Evolutionary conservation across 768 basidiomycete species (phyloP).

Genomic region (Atractiella rhizophila): DNA sequence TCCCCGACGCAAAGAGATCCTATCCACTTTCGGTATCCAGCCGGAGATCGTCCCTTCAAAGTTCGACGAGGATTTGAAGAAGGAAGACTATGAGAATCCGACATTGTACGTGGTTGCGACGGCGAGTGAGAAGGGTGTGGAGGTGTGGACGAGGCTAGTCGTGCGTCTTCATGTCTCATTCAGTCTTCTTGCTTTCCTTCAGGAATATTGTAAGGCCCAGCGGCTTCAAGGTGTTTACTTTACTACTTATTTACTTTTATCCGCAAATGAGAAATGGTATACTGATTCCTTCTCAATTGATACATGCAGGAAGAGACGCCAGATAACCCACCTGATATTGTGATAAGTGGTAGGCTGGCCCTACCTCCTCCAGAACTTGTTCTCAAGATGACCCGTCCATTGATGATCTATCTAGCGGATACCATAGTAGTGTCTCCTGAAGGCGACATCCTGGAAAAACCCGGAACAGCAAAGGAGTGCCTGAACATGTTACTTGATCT

Average conservation of each 20-base stretch:
- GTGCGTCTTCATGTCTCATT: slow-evolving; percentile 31
- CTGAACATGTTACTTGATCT: slow-evolving; percentile 63
- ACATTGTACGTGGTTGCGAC: slow-evolving; percentile 55
- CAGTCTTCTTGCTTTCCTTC: too few relatives aligned
- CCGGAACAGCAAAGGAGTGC: slow-evolving; percentile 49
- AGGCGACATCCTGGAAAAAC: slow-evolving; percentile 62
- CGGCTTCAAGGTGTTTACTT: background rate
- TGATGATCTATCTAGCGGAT: too few relatives aligned
- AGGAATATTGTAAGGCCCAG: too few relatives aligned
- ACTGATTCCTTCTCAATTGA: slow-evolving; percentile 1
- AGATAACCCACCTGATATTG: slow-evolving; percentile 50
- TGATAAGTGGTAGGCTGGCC: slow-evolving; percentile 36
- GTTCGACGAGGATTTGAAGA: slow-evolving; percentile 53
- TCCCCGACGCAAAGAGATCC: slow-evolving; percentile 13
- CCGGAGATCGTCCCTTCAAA: slow-evolving; percentile 49
- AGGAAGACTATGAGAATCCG: slow-evolving; percentile 40
- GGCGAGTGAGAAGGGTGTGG: slow-evolving; percentile 36
- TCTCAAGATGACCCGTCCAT: background rate
- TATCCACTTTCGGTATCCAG: slow-evolving; percentile 29
- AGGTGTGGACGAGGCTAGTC: background rate
- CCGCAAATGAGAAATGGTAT: too few relatives aligned
- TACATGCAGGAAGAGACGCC: slow-evolving; percentile 28
- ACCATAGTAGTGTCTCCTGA: slow-evolving; percentile 54
- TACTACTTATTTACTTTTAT: background rate
- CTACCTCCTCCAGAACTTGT: background rate